phyloP scores from a whole-genome alignment of 2,329 filamentous ascomycete species.

The Beauveria sp. region DNA sequence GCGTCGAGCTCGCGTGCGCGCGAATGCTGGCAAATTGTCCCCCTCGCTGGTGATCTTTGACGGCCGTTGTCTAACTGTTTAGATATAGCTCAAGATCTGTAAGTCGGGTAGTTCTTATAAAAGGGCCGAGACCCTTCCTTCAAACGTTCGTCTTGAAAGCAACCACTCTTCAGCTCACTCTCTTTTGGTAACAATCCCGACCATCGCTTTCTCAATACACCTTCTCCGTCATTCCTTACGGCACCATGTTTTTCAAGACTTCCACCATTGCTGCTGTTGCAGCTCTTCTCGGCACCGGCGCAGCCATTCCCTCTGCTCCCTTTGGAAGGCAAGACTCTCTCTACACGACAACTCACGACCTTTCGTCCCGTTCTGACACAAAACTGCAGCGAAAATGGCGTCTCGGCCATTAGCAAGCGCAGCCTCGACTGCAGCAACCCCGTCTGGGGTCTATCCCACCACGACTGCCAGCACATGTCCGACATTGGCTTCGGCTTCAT shows the following conservation, averaged over 20 bases:
- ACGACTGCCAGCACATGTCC: constrained; percentile 22
- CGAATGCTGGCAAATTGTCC: background rate
- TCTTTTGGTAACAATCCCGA: background rate
- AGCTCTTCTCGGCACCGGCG: background rate
- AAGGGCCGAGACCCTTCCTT: no score
- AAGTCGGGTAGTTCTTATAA: no score
- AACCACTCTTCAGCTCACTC: background rate
- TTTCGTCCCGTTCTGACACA: background rate
- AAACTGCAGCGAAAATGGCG: background rate
- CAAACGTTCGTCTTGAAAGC: background rate
- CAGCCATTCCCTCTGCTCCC: background rate
- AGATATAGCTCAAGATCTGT: no score
- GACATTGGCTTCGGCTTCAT: constrained; percentile 19
- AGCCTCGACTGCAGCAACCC: constrained; percentile 14
- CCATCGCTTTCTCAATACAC: background rate
- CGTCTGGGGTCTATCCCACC: constrained; percentile 16
- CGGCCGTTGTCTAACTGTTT: no score
- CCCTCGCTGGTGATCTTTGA: no score
- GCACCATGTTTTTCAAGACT: constrained; percentile 3
- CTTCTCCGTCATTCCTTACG: background rate
- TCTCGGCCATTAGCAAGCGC: background rate
- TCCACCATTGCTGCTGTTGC: background rate
- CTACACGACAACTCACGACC: background rate
- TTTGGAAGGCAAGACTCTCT: background rate
- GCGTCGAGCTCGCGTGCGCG: background rate